Percentiles rank a stretch among this genome's conserved stretches.
These are phyloP conservation scores for Lepiota venenata DNA, from an alignment of 768 basidiomycete species.

Conservation along the genomic window DNA sequence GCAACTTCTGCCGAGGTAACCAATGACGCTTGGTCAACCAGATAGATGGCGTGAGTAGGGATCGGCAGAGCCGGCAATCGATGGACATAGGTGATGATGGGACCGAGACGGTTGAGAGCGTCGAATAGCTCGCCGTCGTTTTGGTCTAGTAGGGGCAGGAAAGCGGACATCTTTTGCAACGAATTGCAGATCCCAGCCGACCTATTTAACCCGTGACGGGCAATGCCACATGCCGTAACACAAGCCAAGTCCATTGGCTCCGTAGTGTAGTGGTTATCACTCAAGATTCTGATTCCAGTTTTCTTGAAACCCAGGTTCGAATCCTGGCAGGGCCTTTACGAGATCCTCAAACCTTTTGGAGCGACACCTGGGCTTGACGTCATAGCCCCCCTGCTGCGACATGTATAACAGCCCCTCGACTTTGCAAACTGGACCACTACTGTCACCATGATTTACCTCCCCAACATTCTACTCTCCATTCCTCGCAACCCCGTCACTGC, in stretches of 20 bases:
- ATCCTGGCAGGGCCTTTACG: slow-evolving; percentile 29
- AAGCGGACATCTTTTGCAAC: slow-evolving; percentile 39
- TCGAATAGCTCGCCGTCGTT: slow-evolving; percentile 45
- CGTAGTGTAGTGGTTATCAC: slow-evolving; percentile 37
- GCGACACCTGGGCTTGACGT: slow-evolving; percentile 17
- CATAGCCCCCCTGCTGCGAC: slow-evolving; percentile 4
- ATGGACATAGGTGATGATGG: slow-evolving; percentile 55
- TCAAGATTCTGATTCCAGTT: slow-evolving; percentile 28
- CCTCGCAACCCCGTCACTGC: slow-evolving; percentile 56
- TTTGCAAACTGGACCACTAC: no score
- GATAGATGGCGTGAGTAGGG: slow-evolving; percentile 37
- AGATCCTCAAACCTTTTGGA: slow-evolving; percentile 16
- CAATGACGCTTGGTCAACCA: slow-evolving; percentile 51
- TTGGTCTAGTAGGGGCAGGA: slow-evolving; percentile 59
- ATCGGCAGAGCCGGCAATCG: slow-evolving; percentile 26
- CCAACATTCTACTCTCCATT: slow-evolving; percentile 48
- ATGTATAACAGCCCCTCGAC: not conserved
- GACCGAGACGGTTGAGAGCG: slow-evolving; percentile 72
- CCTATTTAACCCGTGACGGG: no score
- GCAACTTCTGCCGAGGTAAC: slow-evolving; percentile 53
- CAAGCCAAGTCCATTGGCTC: slow-evolving; percentile 12
- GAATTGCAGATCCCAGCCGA: not conserved
- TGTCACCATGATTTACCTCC: slow-evolving; percentile 39
- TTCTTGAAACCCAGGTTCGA: slow-evolving; percentile 39
- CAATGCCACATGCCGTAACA: no score